A percentile compares a stretch with the other conserved stretches of the same genome.
phyloP scores from a whole-genome alignment of 1,139 yeast species.

The Lodderomyces margitis region DNA sequence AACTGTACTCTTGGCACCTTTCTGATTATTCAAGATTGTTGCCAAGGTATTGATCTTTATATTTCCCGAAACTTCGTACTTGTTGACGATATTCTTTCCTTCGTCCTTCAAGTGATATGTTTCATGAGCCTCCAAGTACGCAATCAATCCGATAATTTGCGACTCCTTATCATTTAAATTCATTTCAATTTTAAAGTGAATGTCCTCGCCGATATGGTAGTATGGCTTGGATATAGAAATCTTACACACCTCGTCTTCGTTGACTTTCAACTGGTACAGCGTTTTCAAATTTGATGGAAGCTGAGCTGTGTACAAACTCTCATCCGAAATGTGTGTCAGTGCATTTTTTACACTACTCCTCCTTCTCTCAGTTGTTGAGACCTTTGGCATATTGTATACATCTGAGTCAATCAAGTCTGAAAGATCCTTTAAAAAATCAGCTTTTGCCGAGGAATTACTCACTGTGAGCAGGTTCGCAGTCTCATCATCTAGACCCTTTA shows the following conservation, averaged over 20 bases:
- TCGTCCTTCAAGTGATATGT: slow-evolving; percentile 24
- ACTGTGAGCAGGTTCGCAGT: background rate
- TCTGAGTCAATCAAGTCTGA: slow-evolving; percentile 34
- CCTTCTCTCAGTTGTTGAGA: slow-evolving; percentile 30
- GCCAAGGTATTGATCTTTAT: slow-evolving; percentile 29
- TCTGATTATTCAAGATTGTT: slow-evolving; percentile 21
- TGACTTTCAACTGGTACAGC: slow-evolving; percentile 39
- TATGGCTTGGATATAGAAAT: slow-evolving; percentile 40
- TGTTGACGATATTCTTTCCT: slow-evolving; percentile 21
- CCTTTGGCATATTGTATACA: slow-evolving; percentile 33
- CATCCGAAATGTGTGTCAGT: slow-evolving; percentile 14
- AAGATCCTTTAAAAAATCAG: slow-evolving; percentile 32
- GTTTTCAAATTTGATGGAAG: slow-evolving; percentile 33
- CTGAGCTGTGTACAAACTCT: slow-evolving; percentile 19
- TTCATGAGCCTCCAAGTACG: slow-evolving; percentile 43
- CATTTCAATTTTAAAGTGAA: slow-evolving; percentile 35
- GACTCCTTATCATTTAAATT: slow-evolving; percentile 19
- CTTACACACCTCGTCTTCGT: slow-evolving; percentile 33
- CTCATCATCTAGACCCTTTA: slow-evolving; percentile 9
- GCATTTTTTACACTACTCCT: slow-evolving; percentile 22
- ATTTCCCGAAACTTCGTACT: slow-evolving; percentile 39
- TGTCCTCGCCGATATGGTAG: slow-evolving; percentile 50
- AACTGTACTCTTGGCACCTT: slow-evolving; percentile 13
- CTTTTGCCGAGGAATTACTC: slow-evolving; percentile 11
- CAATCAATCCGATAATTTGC: slow-evolving; percentile 34